Evolutionary conservation across 202 grass and related monocot genomes (phyloP), one percentile per base, ranked within the genome.

Genomic region (Zizania palustris): DNA sequence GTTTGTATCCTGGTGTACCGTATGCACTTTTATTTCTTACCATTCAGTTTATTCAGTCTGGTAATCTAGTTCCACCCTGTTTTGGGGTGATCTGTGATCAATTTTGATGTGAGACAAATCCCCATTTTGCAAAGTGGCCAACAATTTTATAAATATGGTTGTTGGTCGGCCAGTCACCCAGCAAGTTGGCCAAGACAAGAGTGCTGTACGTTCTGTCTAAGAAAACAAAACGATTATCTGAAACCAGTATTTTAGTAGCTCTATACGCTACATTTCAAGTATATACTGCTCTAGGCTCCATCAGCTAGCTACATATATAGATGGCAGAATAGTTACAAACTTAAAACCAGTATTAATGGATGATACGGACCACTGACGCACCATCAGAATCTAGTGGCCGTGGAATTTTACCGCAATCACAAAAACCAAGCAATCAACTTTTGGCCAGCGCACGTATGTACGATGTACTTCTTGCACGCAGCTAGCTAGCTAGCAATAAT

Each of bases 351-450:
- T 28, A 28, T 28, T 28, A 54, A 54, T 54, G 50, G 50, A 9
- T 19, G 16, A 55, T 55, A 55, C 19, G 51, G 51, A 55, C 51
- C 51, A 55, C 51, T n/a, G 51, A 2, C 3, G 51, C 51, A 55
- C 51, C 7, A 55, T 3, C n/a, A 55, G 51, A 19, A 55, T 20
- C 51, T 55, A 55, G 51, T 55, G 51, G 51, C 51, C 51, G 18
- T 7, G 51, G 51, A 55, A 55, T 55, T 55, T 55, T 55, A 55
- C 51, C 51, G 51, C 51, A 55, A 55, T 55, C n/a, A 55, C n/a
- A 55, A 55, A 55, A 55, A 20, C 51, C n/a, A n/a, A 55, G 16
- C n/a, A 55, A 44, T 66, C 63, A 19, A 35, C 41, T 77, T 42
- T 3, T 49, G 6, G 18, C 37, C 50, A 39, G 46, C 46, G 14